These are phyloP conservation scores for Termitomyces heimii DNA, from an alignment of 768 basidiomycete species.

Conservation along the genomic window DNA sequence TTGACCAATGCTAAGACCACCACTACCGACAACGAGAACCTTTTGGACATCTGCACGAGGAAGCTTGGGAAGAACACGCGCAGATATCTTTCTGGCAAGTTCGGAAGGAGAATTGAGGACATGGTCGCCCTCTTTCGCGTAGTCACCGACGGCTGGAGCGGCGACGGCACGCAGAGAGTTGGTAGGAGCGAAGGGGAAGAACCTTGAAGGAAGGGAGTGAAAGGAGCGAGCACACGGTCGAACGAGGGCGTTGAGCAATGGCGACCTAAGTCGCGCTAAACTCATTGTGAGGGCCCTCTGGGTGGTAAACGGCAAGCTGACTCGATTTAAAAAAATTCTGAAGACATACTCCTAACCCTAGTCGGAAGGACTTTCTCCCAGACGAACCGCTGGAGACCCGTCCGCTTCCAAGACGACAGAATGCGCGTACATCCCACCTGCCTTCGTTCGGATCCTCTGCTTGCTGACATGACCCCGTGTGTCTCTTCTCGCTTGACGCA, in stretches of 20 bases:
- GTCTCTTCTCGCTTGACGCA: not conserved
- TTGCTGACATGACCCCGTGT: not conserved
- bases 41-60: conserved; percentile 89
- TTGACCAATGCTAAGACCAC: conserved; percentile 95
- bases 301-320: conserved; percentile 11
- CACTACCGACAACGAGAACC: conserved; percentile 93
- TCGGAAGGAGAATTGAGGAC: conserved; percentile 93
- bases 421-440: not conserved
- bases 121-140: conserved; percentile 60
- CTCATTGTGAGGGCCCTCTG: conserved; percentile 26
- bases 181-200: conserved; percentile 39
- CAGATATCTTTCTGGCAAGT: conserved; percentile 88
- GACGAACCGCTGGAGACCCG: not conserved
- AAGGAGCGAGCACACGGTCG: conserved; percentile 40
- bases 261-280: conserved; percentile 36
- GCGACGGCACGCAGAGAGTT: conserved; percentile 60
- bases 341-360: conserved; percentile 9
- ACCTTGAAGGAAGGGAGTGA: conserved; percentile 35
- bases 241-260: conserved; percentile 27
- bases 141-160: conserved; percentile 69
- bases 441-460: not conserved
- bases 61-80: conserved; percentile 89
- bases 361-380: conserved; percentile 2
- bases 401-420: not conserved
- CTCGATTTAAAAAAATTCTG: conserved; percentile 6